These are phyloP conservation scores for Colletotrichum melonis DNA, from an alignment of 2,329 filamentous ascomycete species.

Conservation along the genomic window DNA sequence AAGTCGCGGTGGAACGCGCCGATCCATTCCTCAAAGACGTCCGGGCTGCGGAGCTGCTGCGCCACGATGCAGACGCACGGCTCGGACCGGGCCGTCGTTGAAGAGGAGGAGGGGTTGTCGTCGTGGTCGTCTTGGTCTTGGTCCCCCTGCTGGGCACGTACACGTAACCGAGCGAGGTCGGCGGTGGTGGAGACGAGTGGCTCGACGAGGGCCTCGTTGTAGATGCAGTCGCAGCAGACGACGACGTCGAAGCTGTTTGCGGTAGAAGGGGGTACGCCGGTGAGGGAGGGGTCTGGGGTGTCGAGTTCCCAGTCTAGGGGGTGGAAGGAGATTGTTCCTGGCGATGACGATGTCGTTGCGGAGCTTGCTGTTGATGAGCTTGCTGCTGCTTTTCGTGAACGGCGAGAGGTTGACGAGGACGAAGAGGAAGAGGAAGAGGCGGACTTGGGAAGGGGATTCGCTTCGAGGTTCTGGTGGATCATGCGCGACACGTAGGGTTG, in stretches of 20 bases:
- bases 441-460: conserved; percentile 58
- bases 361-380: conserved; percentile 24
- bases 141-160: conserved; percentile 1
- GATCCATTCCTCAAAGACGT: conserved; percentile 88
- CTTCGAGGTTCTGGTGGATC: conserved; percentile 79
- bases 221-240: conserved; percentile 93
- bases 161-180: conserved; percentile 76
- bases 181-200: conserved; percentile 86
- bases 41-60: conserved; percentile 87
- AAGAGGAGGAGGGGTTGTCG: conserved; percentile 11
- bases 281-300: conserved; percentile 58
- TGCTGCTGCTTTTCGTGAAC: conserved; percentile 16
- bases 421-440: conserved; percentile 7
- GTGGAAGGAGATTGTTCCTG: conserved; percentile 63
- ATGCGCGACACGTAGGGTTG: conserved; percentile 85
- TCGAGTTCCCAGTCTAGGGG: conserved; percentile 87
- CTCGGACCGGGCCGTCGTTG: conserved; percentile 31
- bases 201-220: conserved; percentile 86
- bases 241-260: conserved; percentile 74
- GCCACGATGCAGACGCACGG: conserved; percentile 84
- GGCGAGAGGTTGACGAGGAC: conserved; percentile 12
- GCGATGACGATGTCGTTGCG: background rate
- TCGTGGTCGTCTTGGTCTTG: conserved; percentile 17
- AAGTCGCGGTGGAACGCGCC: conserved; percentile 75
- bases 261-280: conserved; percentile 41